A percentile compares a stretch with the other conserved stretches of the same genome.
phyloP scores from a whole-genome alignment of 1,284 basidiomycete species.

The Taiwanofungus camphoratus region DNA sequence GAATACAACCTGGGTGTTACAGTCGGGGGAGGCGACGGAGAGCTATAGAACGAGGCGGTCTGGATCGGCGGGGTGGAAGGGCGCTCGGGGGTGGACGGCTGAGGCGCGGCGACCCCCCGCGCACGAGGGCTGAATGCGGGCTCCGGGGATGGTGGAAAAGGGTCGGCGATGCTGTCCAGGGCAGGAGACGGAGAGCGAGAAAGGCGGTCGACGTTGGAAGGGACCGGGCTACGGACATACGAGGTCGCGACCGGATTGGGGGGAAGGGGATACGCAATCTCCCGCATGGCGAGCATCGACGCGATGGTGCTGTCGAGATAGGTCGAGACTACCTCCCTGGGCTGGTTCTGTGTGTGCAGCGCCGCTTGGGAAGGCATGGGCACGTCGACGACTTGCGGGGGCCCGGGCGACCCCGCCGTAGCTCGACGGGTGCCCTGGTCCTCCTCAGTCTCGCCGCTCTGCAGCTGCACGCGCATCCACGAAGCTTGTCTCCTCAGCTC shows the following conservation, averaged over 20 bases:
- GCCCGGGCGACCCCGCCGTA: conserved; percentile 8
- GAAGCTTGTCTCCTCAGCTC: conserved; percentile 5
- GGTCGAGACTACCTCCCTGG: too few relatives aligned
- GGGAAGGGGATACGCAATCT: too few relatives aligned
- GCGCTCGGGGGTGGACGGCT: conserved; percentile 9
- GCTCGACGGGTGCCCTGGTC: conserved; percentile 11
- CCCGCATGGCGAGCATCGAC: too few relatives aligned
- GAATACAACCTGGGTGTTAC: conserved; percentile 24
- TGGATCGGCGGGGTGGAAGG: conserved; percentile 16
- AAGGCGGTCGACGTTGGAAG: too few relatives aligned
- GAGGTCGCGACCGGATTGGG: too few relatives aligned
- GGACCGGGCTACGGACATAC: too few relatives aligned
- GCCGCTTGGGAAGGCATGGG: conserved; percentile 7
- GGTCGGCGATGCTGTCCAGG: too few relatives aligned
- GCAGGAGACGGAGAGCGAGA: too few relatives aligned
- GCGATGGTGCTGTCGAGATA: too few relatives aligned
- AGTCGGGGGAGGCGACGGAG: conserved; percentile 23
- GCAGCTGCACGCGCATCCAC: conserved; percentile 5
- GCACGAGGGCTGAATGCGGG: neutral
- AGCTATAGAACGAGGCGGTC: conserved; percentile 7
- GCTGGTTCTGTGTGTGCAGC: conserved; percentile 11
- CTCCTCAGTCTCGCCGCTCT: conserved; percentile 26
- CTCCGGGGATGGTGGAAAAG: conserved; percentile 10
- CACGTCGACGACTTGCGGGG: conserved; percentile 7
- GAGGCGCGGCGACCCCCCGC: conserved; percentile 2